Evolutionary conservation across 768 basidiomycete genomes (phyloP), one percentile per base, ranked within the genome.

Genomic region (Leucogyrophana mollusca): DNA sequence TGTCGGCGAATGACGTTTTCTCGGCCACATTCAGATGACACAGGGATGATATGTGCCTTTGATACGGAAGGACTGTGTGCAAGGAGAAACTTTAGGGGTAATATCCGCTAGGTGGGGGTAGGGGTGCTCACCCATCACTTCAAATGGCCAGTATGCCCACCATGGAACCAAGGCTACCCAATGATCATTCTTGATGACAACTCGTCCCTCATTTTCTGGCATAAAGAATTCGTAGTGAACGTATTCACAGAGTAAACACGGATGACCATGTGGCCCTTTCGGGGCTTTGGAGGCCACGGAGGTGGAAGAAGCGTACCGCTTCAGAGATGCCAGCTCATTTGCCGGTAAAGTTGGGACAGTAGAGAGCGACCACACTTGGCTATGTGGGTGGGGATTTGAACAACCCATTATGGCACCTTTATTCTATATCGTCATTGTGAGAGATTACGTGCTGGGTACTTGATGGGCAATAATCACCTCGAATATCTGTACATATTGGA

Each of bases 71-170:
- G 40, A 92, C 89, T 90, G 50, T 16, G 9, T 49, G 55, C 34
- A 11, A 37, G 38, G 37, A 9, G 52, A 33, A 35, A 34, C 34
- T 46, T 42, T 34, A 47, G 51, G 32, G 38, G 17, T 7, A 17
- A 23, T 10, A 16, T 34, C 17, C 33, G 2, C 6, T 25, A 6
- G 27, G 39, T 25, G 6, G 17, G 23, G 17, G 18, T 16, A 24
- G n/a, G 23, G 67, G 16, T 16, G 20, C 74, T 56, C 55, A 87
- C 88, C 61, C 56, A 94, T 67, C 14, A 85, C 73, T 63, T 96
- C 94, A 59, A 84, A 96, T 0, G 94, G 94, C 94, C 93, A 96
- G 24, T 80, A 79, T 5, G 93, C 94, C 94, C 94, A 96, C 85
- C 90, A 95, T 2, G 94, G 94, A 3, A 94, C 92, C 2, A 95